Conservation (phyloP, 345 rosid genomes). For the Citropsis articulata region DNA sequence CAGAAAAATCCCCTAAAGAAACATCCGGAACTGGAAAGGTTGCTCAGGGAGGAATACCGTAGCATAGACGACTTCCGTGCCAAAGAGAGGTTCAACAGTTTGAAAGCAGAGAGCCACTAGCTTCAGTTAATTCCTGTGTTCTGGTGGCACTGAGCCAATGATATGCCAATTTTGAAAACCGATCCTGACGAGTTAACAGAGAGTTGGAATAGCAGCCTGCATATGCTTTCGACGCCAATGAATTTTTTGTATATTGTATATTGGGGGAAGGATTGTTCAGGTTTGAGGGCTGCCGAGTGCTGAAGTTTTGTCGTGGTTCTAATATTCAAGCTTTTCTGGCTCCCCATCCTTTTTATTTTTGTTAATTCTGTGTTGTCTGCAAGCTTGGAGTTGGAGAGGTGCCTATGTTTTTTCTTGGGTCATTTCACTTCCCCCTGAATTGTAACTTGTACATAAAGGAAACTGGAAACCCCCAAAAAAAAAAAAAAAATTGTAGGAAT, state of each 20-base stretch:
- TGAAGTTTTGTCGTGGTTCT: slow-evolving; percentile 15
- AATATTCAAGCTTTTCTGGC: slow-evolving; percentile 8
- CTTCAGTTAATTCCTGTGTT: neutral
- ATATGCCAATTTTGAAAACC: slow-evolving; percentile 40
- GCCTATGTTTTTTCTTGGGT: slow-evolving; percentile 11
- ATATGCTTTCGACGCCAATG: slow-evolving; percentile 15
- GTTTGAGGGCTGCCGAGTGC: slow-evolving; percentile 21
- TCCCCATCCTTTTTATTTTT: neutral
- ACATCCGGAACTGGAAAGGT: slow-evolving; percentile 73
- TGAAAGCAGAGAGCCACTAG: slow-evolving; percentile 38
- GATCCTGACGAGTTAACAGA: slow-evolving; percentile 17
- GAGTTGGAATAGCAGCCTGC: slow-evolving; percentile 12
- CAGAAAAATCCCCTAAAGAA: slow-evolving; percentile 54
- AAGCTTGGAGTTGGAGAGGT: slow-evolving; percentile 32
- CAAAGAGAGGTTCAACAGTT: slow-evolving; percentile 36
- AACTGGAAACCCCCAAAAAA: neutral
- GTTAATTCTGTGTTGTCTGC: slow-evolving; percentile 15
- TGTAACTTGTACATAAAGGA: slow-evolving; percentile 42
- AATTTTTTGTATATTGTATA: slow-evolving; percentile 22
- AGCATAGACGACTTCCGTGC: slow-evolving; percentile 71
- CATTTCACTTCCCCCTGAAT: slow-evolving; percentile 12
- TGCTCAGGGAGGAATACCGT: slow-evolving; percentile 64
- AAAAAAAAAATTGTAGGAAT: slow-evolving; percentile 17
- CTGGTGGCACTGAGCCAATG: neutral
- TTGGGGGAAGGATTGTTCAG: slow-evolving; percentile 21